Percentiles rank a stretch among this genome's conserved stretches.
phyloP scores from a whole-genome alignment of 2,329 filamentous ascomycete genomes.

The Aspergillus sp. region DNA sequence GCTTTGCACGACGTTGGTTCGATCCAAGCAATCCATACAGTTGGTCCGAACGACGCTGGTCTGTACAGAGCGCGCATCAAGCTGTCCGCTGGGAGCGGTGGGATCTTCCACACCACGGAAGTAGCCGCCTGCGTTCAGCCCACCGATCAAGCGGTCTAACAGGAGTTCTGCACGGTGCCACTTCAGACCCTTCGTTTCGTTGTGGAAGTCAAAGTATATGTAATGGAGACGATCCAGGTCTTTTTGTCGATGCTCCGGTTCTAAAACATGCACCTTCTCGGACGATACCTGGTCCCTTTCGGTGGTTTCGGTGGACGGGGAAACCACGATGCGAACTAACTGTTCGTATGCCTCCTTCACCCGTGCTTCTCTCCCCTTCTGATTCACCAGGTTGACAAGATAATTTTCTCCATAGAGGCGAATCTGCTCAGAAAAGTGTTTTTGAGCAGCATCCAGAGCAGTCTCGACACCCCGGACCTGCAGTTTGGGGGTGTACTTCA shows the following conservation, averaged over 20 bases:
- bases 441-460: constrained; percentile 72
- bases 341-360: constrained; percentile 95
- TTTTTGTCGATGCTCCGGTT: constrained; percentile 58
- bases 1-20: constrained; percentile 96
- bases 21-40: constrained; percentile 98
- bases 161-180: constrained; percentile 90
- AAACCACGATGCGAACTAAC: constrained; percentile 73
- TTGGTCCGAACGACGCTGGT: constrained; percentile 93
- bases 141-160: constrained; percentile 75
- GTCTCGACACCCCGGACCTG: constrained; percentile 82
- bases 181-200: constrained; percentile 89
- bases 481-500: constrained; percentile 87
- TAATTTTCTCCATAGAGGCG: constrained; percentile 93
- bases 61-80: constrained; percentile 79
- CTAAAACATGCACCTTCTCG: constrained; percentile 79
- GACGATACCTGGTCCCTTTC: constrained; percentile 65
- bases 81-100: constrained; percentile 63
- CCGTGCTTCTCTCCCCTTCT: constrained; percentile 82
- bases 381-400: constrained; percentile 94
- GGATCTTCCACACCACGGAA: constrained; percentile 90
- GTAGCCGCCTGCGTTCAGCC: constrained; percentile 77
- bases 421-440: constrained; percentile 93
- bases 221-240: constrained; percentile 87
- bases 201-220: constrained; percentile 97
- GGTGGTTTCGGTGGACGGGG: constrained; percentile 63